Conservation (phyloP, 1,284 basidiomycete species). For the Coniferiporia weirii region DNA sequence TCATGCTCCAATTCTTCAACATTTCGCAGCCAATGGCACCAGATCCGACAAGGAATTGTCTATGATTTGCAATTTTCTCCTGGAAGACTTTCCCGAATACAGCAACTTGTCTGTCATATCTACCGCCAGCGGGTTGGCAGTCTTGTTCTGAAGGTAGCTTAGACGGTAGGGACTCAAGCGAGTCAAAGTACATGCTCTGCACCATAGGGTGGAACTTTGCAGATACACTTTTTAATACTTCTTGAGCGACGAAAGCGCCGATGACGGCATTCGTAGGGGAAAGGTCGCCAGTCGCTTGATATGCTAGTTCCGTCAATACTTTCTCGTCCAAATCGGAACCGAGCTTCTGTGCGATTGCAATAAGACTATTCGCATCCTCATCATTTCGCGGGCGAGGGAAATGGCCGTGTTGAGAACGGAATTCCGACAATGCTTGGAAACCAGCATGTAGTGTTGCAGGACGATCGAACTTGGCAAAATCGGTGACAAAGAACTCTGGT, state of each 20-base stretch:
- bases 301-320: conserved; percentile 80
- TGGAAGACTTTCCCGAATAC: conserved; percentile 96
- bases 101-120: conserved; percentile 95
- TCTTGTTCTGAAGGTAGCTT: conserved; percentile 79
- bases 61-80: conserved; percentile 84
- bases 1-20: conserved; percentile 99
- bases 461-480: conserved; percentile 97
- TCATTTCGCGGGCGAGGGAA: conserved; percentile 83
- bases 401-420: conserved; percentile 61
- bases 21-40: conserved; percentile 99
- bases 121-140: conserved; percentile 74
- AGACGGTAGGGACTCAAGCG: conserved; percentile 87
- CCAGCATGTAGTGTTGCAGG: conserved; percentile 88
- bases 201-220: conserved; percentile 98
- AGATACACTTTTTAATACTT: conserved; percentile 95
- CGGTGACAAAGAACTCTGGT: conserved; percentile 92
- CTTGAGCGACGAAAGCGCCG: conserved; percentile 97
- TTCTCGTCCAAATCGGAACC: conserved; percentile 77
- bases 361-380: conserved; percentile 72
- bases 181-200: conserved; percentile 97
- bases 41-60: conserved; percentile 96
- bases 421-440: conserved; percentile 91
- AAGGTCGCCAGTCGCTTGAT: conserved; percentile 91
- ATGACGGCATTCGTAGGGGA: conserved; percentile 92
- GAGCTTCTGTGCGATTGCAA: conserved; percentile 77